Conservation (phyloP, 257 asterid species). For the Lycium barbarum region DNA sequence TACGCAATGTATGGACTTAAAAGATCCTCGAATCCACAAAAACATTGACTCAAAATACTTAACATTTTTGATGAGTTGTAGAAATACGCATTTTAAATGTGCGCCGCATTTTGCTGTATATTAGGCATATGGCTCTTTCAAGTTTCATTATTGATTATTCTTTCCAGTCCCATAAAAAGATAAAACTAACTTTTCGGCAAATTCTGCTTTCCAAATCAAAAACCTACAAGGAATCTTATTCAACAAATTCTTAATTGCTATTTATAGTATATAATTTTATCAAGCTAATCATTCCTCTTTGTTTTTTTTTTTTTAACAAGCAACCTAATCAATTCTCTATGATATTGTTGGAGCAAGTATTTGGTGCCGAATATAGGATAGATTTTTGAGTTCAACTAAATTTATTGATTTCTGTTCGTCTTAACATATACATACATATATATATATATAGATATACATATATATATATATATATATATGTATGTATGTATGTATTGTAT, state of each 20-base stretch:
- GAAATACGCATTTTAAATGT: neutral
- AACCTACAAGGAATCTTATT: neutral
- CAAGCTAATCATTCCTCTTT: neutral
- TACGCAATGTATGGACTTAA: neutral
- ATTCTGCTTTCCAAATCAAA: neutral
- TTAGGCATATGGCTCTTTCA: neutral
- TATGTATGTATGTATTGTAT: no score
- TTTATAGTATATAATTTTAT: neutral
- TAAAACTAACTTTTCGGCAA: neutral
- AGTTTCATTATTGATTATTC: neutral
- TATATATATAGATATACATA: no score
- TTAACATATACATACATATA: no score
- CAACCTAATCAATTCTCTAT: neutral
- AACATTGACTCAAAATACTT: neutral
- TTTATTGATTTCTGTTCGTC: no score
- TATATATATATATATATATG: no score
- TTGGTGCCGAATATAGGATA: no score
- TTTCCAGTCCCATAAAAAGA: neutral
- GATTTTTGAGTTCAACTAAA: neutral
- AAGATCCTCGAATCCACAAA: neutral
- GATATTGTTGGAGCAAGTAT: neutral
- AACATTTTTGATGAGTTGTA: neutral
- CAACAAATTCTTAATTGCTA: constrained; percentile 12
- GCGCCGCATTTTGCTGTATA: constrained; percentile 17
- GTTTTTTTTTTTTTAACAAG: neutral